These are phyloP conservation scores for Cryphonectria nitschkei DNA, from an alignment of 2,329 filamentous ascomycete species.

Conservation along the genomic window DNA sequence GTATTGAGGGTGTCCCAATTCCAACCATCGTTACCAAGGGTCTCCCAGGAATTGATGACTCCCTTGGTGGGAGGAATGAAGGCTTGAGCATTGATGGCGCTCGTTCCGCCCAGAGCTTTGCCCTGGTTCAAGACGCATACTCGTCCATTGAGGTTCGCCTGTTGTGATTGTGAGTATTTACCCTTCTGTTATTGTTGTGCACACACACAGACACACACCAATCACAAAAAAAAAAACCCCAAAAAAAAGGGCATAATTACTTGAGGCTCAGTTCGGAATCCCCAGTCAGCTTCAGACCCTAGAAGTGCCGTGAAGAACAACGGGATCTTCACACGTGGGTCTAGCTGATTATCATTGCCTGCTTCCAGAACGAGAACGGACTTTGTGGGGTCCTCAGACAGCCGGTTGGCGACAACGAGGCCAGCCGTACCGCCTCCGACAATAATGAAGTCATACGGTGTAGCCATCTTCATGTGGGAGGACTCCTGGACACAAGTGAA, in stretches of 20 bases:
- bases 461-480: neutral
- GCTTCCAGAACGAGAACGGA: constrained; percentile 46
- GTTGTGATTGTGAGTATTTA: neutral
- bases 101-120: constrained; percentile 39
- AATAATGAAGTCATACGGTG: constrained; percentile 46
- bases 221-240: neutral
- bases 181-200: neutral
- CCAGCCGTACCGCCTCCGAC: constrained; percentile 55
- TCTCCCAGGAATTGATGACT: constrained; percentile 36
- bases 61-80: constrained; percentile 27
- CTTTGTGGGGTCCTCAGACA: constrained; percentile 41
- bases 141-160: constrained; percentile 35
- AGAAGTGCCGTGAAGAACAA: constrained; percentile 19
- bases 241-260: neutral
- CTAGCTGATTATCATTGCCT: constrained; percentile 39
- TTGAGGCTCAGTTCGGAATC: constrained; percentile 19
- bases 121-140: constrained; percentile 39
- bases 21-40: constrained; percentile 36
- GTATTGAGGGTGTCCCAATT: constrained; percentile 34
- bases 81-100: constrained; percentile 36
- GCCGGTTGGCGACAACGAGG: constrained; percentile 48
- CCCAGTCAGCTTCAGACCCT: constrained; percentile 20
- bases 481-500: neutral
- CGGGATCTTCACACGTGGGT: constrained; percentile 35
- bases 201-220: too few relatives aligned